A percentile compares a stretch with the other conserved stretches of the same genome.
These are phyloP conservation scores for Mycena rebaudengoi DNA, from an alignment of 768 basidiomycete species.

Conservation along the genomic window DNA sequence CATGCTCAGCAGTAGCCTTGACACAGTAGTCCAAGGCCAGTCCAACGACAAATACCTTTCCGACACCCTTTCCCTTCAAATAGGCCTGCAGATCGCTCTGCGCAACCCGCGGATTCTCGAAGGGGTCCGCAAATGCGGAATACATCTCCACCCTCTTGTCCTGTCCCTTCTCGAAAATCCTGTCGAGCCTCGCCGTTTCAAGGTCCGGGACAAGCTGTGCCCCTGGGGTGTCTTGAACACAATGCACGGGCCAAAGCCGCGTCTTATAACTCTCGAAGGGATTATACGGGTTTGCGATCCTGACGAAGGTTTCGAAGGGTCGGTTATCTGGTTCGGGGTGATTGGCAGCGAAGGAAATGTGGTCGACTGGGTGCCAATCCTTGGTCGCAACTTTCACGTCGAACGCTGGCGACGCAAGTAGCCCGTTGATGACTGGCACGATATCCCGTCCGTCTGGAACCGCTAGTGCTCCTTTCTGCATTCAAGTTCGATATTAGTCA, in stretches of 20 bases:
- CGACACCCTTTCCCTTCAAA: slow-evolving; percentile 46
- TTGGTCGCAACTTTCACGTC: slow-evolving; percentile 50
- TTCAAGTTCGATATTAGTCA: slow-evolving; percentile 5
- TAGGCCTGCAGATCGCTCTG: slow-evolving; percentile 23
- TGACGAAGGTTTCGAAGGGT: slow-evolving; percentile 30
- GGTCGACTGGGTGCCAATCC: slow-evolving; percentile 55
- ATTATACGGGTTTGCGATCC: slow-evolving; percentile 45
- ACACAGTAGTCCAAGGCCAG: slow-evolving; percentile 79
- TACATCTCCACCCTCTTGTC: slow-evolving; percentile 68
- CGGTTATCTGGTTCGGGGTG: slow-evolving; percentile 31
- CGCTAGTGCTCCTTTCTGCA: slow-evolving; percentile 59
- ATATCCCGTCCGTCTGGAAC: slow-evolving; percentile 63
- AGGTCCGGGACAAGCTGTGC: slow-evolving; percentile 59
- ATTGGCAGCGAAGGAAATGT: slow-evolving; percentile 68
- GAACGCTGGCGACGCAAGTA: slow-evolving; percentile 57
- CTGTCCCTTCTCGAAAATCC: slow-evolving; percentile 51
- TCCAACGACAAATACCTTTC: slow-evolving; percentile 61
- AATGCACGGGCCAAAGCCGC: slow-evolving; percentile 78
- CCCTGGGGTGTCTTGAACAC: slow-evolving; percentile 62
- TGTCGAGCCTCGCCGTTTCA: slow-evolving; percentile 31
- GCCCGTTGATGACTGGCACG: slow-evolving; percentile 52
- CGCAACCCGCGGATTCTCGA: slow-evolving; percentile 33
- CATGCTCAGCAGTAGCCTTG: slow-evolving; percentile 53
- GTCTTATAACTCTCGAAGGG: slow-evolving; percentile 45
- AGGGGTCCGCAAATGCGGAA: slow-evolving; percentile 67